A percentile compares a stretch with the other conserved stretches of the same genome.
Evolutionary conservation across 2,329 filamentous ascomycete genomes (phyloP).

Genomic region (Phialophora verrucosa): DNA sequence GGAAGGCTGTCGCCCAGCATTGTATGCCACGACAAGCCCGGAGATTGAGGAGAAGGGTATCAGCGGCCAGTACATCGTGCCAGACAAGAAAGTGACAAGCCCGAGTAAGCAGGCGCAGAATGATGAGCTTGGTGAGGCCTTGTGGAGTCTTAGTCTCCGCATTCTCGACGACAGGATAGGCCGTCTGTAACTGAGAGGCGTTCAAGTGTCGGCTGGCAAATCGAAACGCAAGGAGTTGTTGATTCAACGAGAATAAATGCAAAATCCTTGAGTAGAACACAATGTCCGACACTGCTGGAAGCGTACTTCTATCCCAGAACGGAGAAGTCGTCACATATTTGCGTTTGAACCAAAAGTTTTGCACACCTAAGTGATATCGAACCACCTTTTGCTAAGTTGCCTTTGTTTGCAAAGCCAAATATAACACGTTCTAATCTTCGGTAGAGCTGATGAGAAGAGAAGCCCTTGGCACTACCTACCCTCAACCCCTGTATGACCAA

Average conservation of each 20-base stretch:
- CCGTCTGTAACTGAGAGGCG: no score
- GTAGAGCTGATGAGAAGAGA: no score
- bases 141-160: conserved; percentile 55
- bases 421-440: no score
- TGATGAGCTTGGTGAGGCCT: conserved; percentile 50
- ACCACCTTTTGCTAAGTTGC: no score
- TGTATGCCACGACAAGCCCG: conserved; percentile 56
- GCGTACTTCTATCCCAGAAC: not conserved
- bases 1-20: conserved; percentile 54
- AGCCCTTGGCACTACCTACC: no score
- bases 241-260: not conserved
- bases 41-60: conserved; percentile 52
- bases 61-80: conserved; percentile 57
- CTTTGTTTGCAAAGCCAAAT: no score
- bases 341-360: no score
- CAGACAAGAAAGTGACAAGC: conserved; percentile 55
- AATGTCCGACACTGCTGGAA: not conserved
- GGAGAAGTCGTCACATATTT: no score
- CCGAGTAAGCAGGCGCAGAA: conserved; percentile 52
- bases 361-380: no score
- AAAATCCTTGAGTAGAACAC: not conserved
- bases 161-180: conserved; percentile 42
- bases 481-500: no score
- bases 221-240: not conserved
- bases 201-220: not conserved